Evolutionary conservation across 306 rosid species (phyloP), one percentile per base, ranked within the genome.

Genomic region (Acacia melanoxylon): DNA sequence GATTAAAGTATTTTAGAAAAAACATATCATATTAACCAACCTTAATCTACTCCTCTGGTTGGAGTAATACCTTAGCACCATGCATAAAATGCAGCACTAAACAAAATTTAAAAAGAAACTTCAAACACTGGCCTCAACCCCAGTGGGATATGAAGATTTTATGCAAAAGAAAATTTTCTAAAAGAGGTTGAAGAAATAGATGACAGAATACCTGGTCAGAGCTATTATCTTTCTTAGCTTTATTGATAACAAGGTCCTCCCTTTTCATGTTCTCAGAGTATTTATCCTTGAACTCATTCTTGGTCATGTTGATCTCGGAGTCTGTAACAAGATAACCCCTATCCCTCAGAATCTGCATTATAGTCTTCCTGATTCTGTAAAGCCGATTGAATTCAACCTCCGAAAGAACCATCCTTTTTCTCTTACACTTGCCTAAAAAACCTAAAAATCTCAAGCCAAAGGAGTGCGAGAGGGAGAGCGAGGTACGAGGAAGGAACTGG

Each of bases 261-360:
- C 91, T 88, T 52, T 91, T 91, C 95, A 86, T 88, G 82, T 65
- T 82, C 40, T 91, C 93, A 7, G 68, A 52, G n/a, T 78, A 85
- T 22, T 84, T 85, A 48, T 78, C 11, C 70, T 58, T 81, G 83
- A 89, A 86, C 72, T 91, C 88, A 33, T 78, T 80, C 67, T 78
- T 88, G 8, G 89, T 67, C 91, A 91, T 75, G 81, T 85, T 89
- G 59, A 88, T 67, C 78, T 91, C 93, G 22, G 63, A 81, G 56
- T 91, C 93, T 6, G 83, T 89, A 67, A 91, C 88, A 4, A 86
- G 52, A 74, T 88, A 91, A 31, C 86, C 84, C 65, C 90, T 79
- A 22, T 91, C 95, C 76, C 73, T 88, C 46, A 91, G 86, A 86
- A 91, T 89, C 51, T 89, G 87, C 85, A 91, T 85, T 80, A 91